Evolutionary conservation across 2,329 filamentous ascomycete genomes (phyloP).

Genomic region (Pseudocercospora musae): DNA sequence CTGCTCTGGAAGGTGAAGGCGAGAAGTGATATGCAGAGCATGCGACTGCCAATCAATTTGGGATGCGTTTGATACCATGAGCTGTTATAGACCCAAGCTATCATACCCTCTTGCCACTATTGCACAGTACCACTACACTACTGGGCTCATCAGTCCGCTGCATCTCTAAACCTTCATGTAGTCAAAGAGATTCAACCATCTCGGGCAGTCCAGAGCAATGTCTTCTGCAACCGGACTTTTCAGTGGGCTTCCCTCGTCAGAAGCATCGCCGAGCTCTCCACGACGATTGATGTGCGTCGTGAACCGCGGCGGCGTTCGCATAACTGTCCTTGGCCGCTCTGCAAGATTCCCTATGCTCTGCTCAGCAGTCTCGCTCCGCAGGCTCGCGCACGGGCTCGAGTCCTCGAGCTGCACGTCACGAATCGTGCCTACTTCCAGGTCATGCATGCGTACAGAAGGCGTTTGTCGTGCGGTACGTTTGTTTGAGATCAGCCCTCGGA

Average conservation of each 20-base stretch:
- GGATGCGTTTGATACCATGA: neutral
- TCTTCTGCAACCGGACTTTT: constrained; percentile 6
- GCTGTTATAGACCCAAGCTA: neutral
- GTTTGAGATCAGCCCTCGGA: constrained; percentile 7
- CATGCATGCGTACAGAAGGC: neutral
- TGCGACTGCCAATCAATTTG: neutral
- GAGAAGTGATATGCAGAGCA: neutral
- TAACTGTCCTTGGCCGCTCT: neutral
- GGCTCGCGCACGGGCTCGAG: neutral
- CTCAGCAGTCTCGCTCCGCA: neutral
- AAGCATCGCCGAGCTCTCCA: constrained; percentile 17
- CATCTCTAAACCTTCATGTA: neutral
- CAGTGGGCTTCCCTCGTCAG: constrained; percentile 5
- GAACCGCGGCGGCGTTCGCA: neutral
- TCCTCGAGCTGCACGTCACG: neutral
- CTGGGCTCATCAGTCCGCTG: neutral
- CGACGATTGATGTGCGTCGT: constrained; percentile 15
- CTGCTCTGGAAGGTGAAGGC: neutral
- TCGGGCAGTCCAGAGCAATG: neutral
- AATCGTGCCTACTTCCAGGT: constrained; percentile 13
- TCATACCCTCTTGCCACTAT: neutral
- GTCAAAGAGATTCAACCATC: neutral
- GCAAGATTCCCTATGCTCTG: too few relatives aligned
- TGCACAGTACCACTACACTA: neutral
- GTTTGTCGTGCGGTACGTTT: neutral